phyloP scores from a whole-genome alignment of 2,329 filamentous ascomycete species.

The Clonostachys chloroleuca region DNA sequence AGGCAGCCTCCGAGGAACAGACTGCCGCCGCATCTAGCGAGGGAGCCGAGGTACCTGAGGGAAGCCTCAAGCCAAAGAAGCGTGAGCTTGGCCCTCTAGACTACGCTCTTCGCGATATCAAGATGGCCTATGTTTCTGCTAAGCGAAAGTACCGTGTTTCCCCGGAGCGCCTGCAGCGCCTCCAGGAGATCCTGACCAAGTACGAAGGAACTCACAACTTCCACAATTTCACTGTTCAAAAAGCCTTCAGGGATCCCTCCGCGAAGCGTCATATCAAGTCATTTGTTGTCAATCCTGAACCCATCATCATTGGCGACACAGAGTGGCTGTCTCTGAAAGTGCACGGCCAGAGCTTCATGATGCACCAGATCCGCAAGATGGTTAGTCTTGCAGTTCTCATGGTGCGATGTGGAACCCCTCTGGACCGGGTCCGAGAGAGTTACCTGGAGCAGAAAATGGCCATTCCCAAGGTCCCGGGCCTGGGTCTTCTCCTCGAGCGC shows the following conservation, averaged over 20 bases:
- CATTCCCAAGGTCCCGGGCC: constrained; percentile 88
- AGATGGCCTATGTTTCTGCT: constrained; percentile 74
- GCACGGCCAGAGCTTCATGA: constrained; percentile 99
- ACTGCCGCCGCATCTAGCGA: neutral
- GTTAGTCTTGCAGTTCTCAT: constrained; percentile 85
- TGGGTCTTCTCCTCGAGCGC: constrained; percentile 83
- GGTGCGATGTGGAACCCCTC: constrained; percentile 76
- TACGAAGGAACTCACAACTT: constrained; percentile 88
- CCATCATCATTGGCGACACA: constrained; percentile 83
- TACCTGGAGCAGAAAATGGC: constrained; percentile 71
- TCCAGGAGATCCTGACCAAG: constrained; percentile 69
- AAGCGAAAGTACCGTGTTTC: constrained; percentile 84
- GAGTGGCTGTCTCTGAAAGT: constrained; percentile 96
- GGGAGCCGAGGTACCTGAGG: constrained; percentile 1
- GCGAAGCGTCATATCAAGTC: constrained; percentile 90
- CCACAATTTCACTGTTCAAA: constrained; percentile 97
- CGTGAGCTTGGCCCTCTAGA: constrained; percentile 48
- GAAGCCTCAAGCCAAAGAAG: constrained; percentile 7
- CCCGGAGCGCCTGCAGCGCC: constrained; percentile 61
- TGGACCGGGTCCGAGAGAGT: constrained; percentile 66
- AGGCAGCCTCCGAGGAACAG: constrained; percentile 9
- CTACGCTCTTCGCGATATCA: constrained; percentile 67
- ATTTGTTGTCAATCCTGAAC: constrained; percentile 71
- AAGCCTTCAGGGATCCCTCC: constrained; percentile 74
- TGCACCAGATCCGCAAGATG: constrained; percentile 99